A percentile compares a stretch with the other conserved stretches of the same genome.
phyloP scores from a whole-genome alignment of 805 yeast genomes.

The Myxozyma vanderwaltii region DNA sequence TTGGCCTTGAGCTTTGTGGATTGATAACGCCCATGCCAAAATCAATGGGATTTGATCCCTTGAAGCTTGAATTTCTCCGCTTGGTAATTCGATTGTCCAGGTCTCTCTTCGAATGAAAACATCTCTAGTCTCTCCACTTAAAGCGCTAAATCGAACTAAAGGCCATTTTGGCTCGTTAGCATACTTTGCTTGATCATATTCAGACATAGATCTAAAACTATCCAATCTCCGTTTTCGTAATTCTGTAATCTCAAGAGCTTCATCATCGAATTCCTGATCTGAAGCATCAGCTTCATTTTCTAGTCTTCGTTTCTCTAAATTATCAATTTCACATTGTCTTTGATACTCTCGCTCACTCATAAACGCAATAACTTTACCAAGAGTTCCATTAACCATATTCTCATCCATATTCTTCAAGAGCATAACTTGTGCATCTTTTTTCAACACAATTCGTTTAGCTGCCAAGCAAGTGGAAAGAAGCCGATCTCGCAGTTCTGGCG shows the following conservation, averaged over 20 bases:
- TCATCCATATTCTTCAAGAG: constrained; percentile 79
- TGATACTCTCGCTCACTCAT: constrained; percentile 42
- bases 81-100: constrained; percentile 79
- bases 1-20: constrained; percentile 95
- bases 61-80: constrained; percentile 65
- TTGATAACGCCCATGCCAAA: constrained; percentile 95
- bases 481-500: constrained; percentile 39
- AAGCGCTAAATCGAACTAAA: constrained; percentile 69
- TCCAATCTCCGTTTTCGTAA: constrained; percentile 3
- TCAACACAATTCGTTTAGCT: constrained; percentile 60
- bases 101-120: constrained; percentile 78
- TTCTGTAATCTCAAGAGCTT: constrained; percentile 18
- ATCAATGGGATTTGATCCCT: constrained; percentile 83
- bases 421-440: constrained; percentile 93
- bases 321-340: neutral
- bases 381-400: constrained; percentile 82
- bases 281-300: constrained; percentile 32
- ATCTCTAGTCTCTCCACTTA: constrained; percentile 73
- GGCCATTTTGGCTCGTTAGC: constrained; percentile 52
- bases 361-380: constrained; percentile 73
- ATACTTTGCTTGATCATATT: neutral
- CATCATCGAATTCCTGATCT: constrained; percentile 27
- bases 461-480: constrained; percentile 70
- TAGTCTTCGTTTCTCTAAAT: neutral
- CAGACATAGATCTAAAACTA: neutral